Percentiles rank a stretch among this genome's conserved stretches.
Conservation (phyloP, 495 filamentous ascomycete genomes). For the Penicillium lividum region DNA sequence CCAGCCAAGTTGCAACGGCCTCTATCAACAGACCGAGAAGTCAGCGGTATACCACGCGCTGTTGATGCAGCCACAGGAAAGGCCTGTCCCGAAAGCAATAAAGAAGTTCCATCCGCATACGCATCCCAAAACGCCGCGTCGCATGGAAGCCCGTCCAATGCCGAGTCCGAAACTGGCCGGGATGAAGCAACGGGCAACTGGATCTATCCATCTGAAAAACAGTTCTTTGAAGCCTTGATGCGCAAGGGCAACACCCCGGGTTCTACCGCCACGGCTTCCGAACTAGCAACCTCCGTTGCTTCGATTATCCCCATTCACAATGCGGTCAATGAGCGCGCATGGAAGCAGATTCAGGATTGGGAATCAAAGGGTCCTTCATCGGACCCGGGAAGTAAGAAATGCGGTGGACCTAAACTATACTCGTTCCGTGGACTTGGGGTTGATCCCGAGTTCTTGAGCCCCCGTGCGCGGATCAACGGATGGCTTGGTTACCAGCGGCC, state of each 20-base stretch:
- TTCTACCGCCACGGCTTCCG: conserved; percentile 40
- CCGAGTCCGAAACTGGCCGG: conserved; percentile 68
- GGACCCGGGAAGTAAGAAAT: conserved; percentile 57
- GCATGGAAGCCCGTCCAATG: conserved; percentile 61
- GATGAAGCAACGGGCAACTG: conserved; percentile 75
- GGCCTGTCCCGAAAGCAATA: conserved; percentile 32
- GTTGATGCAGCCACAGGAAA: conserved; percentile 35
- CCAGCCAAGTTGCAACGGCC: conserved; percentile 45
- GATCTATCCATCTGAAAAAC: conserved; percentile 94
- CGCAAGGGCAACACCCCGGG: conserved; percentile 64
- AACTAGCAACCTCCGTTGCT: conserved; percentile 69
- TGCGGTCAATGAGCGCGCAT: conserved; percentile 89
- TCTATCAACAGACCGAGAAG: conserved; percentile 63
- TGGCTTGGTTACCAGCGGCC: conserved; percentile 83
- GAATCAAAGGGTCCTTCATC: conserved; percentile 61
- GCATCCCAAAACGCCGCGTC: conserved; percentile 35
- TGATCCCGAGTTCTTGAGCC: conserved; percentile 69
- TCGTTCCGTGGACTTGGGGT: conserved; percentile 72
- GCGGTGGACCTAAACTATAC: conserved; percentile 78
- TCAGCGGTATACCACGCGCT: conserved; percentile 79
- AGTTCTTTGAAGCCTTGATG: conserved; percentile 94
- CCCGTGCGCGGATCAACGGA: conserved; percentile 77
- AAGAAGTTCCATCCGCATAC: conserved; percentile 30
- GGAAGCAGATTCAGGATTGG: conserved; percentile 83
- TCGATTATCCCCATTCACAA: conserved; percentile 97